Conservation (phyloP, 805 yeast species). For the Yarrowia sp. region DNA sequence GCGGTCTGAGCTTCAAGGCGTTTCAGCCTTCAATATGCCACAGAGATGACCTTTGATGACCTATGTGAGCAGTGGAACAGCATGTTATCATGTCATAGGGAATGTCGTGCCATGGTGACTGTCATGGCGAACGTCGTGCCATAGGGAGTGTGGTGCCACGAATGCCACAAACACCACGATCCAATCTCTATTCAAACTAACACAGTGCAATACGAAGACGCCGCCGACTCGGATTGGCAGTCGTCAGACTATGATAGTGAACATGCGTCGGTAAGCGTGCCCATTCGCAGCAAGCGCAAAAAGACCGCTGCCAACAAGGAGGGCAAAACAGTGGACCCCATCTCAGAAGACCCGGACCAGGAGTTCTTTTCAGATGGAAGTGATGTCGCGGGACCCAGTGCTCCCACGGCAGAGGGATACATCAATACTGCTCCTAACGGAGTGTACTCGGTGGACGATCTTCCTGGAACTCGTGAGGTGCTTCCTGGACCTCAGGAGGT, state of each 20-base stretch:
- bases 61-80: no score
- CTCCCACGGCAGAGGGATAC: conserved; percentile 1
- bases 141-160: no score
- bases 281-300: neutral
- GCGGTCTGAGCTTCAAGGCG: no score
- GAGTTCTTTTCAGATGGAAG: neutral
- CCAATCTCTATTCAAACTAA: neutral
- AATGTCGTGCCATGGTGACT: no score
- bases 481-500: conserved; percentile 10
- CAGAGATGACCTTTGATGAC: no score
- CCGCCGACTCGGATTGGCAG: conserved; percentile 22
- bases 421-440: conserved; percentile 7
- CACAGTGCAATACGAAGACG: conserved; percentile 11
- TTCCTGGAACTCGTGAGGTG: neutral
- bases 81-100: no score
- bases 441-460: neutral
- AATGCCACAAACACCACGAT: no score
- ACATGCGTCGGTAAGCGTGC: conserved; percentile 12
- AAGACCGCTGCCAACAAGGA: neutral
- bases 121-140: no score
- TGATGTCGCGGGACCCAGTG: conserved; percentile 6
- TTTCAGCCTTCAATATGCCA: no score
- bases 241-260: conserved; percentile 20
- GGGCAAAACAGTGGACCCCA: neutral
- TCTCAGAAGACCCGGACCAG: neutral